A percentile compares a stretch with the other conserved stretches of the same genome.
Conservation (phyloP, 2,329 filamentous ascomycete genomes). For the Sphaceloma murrayae region DNA sequence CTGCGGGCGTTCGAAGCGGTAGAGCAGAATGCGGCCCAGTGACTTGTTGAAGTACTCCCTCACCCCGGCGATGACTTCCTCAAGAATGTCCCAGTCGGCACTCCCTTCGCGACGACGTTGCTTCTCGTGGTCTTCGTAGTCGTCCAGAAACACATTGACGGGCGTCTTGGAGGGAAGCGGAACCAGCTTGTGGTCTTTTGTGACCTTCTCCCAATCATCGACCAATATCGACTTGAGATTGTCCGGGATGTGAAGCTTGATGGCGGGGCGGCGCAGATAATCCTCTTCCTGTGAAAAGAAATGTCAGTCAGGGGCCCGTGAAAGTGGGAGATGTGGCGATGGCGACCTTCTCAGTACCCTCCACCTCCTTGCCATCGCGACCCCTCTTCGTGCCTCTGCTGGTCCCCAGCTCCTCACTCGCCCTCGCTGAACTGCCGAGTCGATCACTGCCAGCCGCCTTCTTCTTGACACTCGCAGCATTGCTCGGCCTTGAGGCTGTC, state of each 20-base stretch:
- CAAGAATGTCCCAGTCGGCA: constrained; percentile 72
- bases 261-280: constrained; percentile 73
- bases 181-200: constrained; percentile 85
- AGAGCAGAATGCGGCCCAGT: constrained; percentile 79
- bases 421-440: constrained; percentile 50
- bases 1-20: constrained; percentile 86
- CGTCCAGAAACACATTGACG: constrained; percentile 66
- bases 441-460: constrained; percentile 49
- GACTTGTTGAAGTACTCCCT: constrained; percentile 91
- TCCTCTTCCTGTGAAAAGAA: constrained; percentile 69
- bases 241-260: constrained; percentile 80
- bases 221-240: constrained; percentile 85
- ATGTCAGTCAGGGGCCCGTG: too few relatives aligned
- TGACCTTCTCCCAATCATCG: constrained; percentile 98
- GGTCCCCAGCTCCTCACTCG: constrained; percentile 62
- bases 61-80: constrained; percentile 78
- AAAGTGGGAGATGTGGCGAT: too few relatives aligned
- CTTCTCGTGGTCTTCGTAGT: constrained; percentile 68
- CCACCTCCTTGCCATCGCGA: constrained; percentile 53
- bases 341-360: constrained; percentile 67
- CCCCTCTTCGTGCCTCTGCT: constrained; percentile 63
- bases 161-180: constrained; percentile 69
- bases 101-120: constrained; percentile 55
- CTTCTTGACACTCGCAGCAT: constrained; percentile 41
- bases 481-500: constrained; percentile 33